Evolutionary conservation across 345 rosid genomes (phyloP).

Genomic region (Excoecaria cochinchinensis): DNA sequence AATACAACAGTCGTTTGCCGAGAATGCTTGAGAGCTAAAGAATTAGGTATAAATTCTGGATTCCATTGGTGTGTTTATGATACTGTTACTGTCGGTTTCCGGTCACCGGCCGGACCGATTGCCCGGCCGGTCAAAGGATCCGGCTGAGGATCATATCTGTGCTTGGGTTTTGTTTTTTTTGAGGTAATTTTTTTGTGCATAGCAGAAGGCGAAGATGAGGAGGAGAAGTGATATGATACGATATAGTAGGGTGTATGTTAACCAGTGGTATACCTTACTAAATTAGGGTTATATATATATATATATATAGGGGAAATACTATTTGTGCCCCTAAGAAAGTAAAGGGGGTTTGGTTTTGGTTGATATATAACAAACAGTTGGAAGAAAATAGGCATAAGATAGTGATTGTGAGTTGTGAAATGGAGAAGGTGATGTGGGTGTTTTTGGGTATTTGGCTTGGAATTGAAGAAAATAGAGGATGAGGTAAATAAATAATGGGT

Average conservation of each 20-base stretch:
- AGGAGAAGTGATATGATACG: not conserved
- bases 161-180: not conserved
- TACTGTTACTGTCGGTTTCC: constrained; percentile 39
- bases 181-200: not conserved
- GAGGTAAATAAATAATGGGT: not conserved
- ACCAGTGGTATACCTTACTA: not conserved
- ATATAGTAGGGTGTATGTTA: not conserved
- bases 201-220: not conserved
- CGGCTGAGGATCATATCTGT: not conserved
- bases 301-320: not conserved
- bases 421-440: not conserved
- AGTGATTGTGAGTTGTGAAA: not conserved
- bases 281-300: not conserved
- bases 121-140: constrained; percentile 43
- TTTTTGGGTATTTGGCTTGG: not conserved
- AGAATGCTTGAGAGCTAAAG: constrained; percentile 34
- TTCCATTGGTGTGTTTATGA: constrained; percentile 53
- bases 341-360: not conserved
- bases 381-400: not conserved
- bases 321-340: not conserved
- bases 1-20: constrained; percentile 27
- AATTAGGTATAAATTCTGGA: constrained; percentile 23
- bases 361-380: not conserved
- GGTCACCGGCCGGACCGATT: constrained; percentile 48
- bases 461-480: constrained; percentile 2